phyloP scores from a whole-genome alignment of 2,329 filamentous ascomycete species.

The Fusarium albidum region DNA sequence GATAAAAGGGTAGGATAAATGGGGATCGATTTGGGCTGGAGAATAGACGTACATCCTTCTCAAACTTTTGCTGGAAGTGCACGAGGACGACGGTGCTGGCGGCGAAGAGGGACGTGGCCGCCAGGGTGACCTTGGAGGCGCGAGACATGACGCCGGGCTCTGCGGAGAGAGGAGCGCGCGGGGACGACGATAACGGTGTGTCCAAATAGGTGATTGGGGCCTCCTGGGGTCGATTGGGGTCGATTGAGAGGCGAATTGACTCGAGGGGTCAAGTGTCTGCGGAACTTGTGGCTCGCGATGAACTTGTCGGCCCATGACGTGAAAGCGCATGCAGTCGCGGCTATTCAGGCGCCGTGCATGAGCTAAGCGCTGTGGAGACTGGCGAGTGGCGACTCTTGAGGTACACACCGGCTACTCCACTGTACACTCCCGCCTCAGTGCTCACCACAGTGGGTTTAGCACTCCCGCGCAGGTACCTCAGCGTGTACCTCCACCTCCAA shows the following conservation, averaged over 20 bases:
- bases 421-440: too few relatives aligned
- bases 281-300: too few relatives aligned
- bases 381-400: too few relatives aligned
- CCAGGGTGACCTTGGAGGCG: conserved; percentile 86
- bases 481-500: too few relatives aligned
- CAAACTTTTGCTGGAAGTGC: conserved; percentile 85
- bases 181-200: too few relatives aligned
- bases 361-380: conserved; percentile 7
- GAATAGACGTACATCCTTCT: conserved; percentile 73
- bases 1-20: not conserved
- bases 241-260: too few relatives aligned
- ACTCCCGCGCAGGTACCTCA: conserved; percentile 17
- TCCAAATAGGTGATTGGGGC: too few relatives aligned
- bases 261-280: not conserved
- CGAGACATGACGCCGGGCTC: conserved; percentile 73
- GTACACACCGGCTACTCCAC: too few relatives aligned
- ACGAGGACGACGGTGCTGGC: conserved; percentile 82
- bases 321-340: conserved; percentile 26
- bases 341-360: conserved; percentile 19
- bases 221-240: not conserved
- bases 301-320: conserved; percentile 28
- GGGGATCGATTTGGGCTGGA: not conserved
- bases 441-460: too few relatives aligned
- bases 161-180: too few relatives aligned
- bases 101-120: conserved; percentile 79